These are phyloP conservation scores for Mycosphaerella sp. DNA, from an alignment of 2,329 filamentous ascomycete species.

Conservation along the genomic window DNA sequence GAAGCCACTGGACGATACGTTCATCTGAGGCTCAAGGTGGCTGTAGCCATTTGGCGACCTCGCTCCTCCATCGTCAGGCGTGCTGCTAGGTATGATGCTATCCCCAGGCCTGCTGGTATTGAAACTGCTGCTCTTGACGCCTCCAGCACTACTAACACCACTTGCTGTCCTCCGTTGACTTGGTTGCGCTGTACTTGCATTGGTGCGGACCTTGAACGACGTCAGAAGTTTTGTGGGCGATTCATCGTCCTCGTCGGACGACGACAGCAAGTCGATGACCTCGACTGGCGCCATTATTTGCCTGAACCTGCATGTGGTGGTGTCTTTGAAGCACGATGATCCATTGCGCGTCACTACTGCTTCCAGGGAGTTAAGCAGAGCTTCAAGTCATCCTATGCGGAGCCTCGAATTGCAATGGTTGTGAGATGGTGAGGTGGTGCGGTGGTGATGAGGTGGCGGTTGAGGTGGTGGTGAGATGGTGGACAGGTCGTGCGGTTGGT, in stretches of 20 bases:
- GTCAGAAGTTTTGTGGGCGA: slow-evolving; percentile 11
- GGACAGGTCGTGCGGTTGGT: too few species aligned
- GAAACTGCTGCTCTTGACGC: not conserved
- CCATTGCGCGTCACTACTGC: not conserved
- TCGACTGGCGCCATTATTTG: slow-evolving; percentile 3
- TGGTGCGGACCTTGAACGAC: slow-evolving; percentile 2
- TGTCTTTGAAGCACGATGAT: not conserved
- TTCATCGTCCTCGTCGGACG: slow-evolving; percentile 10
- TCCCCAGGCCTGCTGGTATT: not conserved
- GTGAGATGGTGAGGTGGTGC: too few species aligned
- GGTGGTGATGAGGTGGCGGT: too few species aligned
- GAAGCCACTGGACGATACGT: not conserved
- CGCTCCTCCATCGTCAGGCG: not conserved
- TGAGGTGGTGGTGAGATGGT: too few species aligned
- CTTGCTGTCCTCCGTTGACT: not conserved
- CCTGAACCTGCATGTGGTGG: not conserved
- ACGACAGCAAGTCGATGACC: slow-evolving; percentile 12
- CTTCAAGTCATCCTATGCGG: too few species aligned
- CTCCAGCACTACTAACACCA: not conserved
- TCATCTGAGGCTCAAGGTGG: not conserved
- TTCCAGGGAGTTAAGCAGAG: not conserved
- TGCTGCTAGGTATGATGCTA: not conserved
- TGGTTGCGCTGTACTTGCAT: not conserved
- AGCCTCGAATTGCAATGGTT: too few species aligned
- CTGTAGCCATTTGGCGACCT: not conserved